phyloP scores from a whole-genome alignment of 139 green algal species.

The Chlorella vulgaris region DNA sequence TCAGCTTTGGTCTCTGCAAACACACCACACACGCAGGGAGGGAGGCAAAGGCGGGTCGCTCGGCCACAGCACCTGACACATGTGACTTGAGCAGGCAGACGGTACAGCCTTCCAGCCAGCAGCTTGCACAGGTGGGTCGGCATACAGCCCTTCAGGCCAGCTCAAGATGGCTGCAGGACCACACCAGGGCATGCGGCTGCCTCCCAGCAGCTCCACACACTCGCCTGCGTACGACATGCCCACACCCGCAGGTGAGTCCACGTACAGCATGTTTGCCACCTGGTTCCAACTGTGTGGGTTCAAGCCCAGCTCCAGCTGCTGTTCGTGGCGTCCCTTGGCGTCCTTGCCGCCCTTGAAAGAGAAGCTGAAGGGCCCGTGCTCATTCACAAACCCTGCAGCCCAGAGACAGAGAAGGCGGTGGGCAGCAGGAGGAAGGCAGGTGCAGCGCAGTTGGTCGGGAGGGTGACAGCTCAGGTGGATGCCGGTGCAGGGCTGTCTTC shows the following conservation, averaged over 20 bases:
- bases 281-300: constrained; percentile 81
- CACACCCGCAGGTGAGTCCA: constrained; percentile 69
- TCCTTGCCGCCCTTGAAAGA: constrained; percentile 33
- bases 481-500: not conserved
- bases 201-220: no score
- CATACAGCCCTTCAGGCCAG: no score
- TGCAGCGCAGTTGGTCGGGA: no score
- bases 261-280: constrained; percentile 65
- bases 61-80: not conserved
- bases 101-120: no score
- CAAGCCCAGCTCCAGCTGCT: constrained; percentile 42
- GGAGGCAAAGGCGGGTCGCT: not conserved
- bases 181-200: no score
- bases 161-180: no score
- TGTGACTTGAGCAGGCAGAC: not conserved
- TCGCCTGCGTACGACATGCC: constrained; percentile 55
- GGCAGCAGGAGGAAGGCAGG: not conserved
- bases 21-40: not conserved
- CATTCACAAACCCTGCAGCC: constrained; percentile 65
- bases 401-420: not conserved
- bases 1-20: constrained; percentile 33
- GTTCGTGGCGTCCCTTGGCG: constrained; percentile 31
- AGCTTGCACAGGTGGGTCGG: no score
- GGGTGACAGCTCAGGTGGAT: no score
- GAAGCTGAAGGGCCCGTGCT: constrained; percentile 61